A percentile compares a stretch with the other conserved stretches of the same genome.
phyloP scores from a whole-genome alignment of 108 stramenopile species.

The Stephanodiscus minutulus region DNA sequence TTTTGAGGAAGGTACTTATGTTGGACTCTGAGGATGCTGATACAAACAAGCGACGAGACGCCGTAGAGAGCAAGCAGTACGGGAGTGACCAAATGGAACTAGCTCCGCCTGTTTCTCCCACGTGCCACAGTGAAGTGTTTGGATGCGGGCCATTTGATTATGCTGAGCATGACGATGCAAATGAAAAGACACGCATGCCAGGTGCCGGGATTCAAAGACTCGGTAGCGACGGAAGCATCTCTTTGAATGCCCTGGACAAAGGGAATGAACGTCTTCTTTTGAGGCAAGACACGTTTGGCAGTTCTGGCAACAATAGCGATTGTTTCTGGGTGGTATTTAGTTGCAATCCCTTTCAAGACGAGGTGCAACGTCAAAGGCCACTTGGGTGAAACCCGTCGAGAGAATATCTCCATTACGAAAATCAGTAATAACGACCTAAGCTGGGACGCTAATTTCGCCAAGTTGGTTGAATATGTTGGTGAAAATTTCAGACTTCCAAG shows the following conservation, averaged over 20 bases:
- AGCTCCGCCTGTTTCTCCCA: constrained; percentile 1
- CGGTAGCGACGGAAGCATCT: background rate
- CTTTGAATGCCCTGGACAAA: background rate
- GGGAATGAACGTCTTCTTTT: no score
- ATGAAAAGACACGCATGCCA: background rate
- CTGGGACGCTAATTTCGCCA: no score
- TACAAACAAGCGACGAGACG: background rate
- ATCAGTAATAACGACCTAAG: no score
- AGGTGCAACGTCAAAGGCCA: background rate
- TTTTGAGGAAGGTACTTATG: constrained; percentile 4
- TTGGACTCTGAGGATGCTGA: constrained; percentile 1
- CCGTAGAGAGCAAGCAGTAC: background rate
- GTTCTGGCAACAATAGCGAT: constrained; percentile 11
- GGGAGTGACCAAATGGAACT: background rate
- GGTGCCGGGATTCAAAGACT: background rate
- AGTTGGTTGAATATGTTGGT: no score
- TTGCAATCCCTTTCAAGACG: background rate
- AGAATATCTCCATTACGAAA: no score
- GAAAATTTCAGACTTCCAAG: no score
- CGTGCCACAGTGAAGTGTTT: constrained; percentile 2
- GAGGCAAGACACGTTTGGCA: background rate
- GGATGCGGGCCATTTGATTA: constrained; percentile 3
- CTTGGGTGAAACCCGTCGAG: no score
- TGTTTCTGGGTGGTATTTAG: background rate
- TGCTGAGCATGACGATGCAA: constrained; percentile 1